phyloP scores from a whole-genome alignment of 345 rosid species.

The Populus simonii region DNA sequence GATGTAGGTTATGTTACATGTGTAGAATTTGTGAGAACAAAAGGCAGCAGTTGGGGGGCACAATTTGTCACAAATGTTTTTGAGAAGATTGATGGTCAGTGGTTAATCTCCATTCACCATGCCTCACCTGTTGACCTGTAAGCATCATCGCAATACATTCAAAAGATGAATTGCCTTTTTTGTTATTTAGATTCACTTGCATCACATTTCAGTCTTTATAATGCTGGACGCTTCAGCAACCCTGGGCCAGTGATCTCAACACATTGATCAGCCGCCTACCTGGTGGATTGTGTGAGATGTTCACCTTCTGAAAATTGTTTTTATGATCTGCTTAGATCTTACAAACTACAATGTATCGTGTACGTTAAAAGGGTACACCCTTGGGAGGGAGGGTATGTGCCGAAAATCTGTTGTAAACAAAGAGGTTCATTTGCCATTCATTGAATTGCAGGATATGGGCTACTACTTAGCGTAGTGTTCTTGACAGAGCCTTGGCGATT shows the following conservation, averaged over 20 bases:
- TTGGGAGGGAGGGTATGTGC: not conserved
- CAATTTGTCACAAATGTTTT: slow-evolving; percentile 88
- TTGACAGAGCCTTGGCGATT: not conserved
- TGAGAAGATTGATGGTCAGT: slow-evolving; percentile 67
- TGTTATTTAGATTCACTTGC: not conserved
- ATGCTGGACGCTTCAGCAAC: not conserved
- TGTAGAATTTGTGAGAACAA: slow-evolving; percentile 77
- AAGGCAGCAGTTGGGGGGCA: slow-evolving; percentile 93
- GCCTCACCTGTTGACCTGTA: slow-evolving; percentile 82
- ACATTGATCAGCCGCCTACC: not conserved
- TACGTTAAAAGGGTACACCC: not conserved
- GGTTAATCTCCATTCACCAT: slow-evolving; percentile 88
- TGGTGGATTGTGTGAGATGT: not conserved
- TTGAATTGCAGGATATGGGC: not conserved
- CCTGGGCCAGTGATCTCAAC: not conserved
- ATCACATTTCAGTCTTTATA: not conserved
- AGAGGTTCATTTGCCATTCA: not conserved
- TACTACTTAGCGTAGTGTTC: not conserved
- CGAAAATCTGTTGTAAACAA: not conserved
- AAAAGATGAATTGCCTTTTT: not conserved
- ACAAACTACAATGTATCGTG: not conserved
- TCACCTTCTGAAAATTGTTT: not conserved
- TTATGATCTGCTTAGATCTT: not conserved
- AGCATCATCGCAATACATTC: slow-evolving; percentile 1
- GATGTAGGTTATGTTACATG: slow-evolving; percentile 75